Evolutionary conservation across 495 filamentous ascomycete genomes (phyloP), one percentile per base, ranked within the genome.

Genomic region (Lindgomyces ingoldianus): DNA sequence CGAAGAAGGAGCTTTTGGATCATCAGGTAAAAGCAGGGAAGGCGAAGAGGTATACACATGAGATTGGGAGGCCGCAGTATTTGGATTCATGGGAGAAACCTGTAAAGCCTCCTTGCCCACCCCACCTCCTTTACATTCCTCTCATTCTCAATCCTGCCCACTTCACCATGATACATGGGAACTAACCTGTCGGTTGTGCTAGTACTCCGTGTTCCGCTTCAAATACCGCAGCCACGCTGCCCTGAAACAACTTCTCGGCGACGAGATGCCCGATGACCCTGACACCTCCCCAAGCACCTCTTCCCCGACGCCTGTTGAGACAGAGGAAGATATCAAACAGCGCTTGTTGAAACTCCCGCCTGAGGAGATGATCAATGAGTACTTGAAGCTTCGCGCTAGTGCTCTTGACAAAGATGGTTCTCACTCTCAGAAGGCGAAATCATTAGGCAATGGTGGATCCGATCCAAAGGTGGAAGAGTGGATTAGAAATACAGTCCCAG

Each of bases 181-280:
- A n/a, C n/a, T n/a, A n/a, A n/a, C n/a, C n/a, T n/a, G n/a, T n/a
- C n/a, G n/a, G 0, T 65, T 77, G 46, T 69, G 75, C 24, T 68
- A 69, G 26, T 82, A 81, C 57, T 80, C 80, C 3, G 74, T 79
- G 0, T 81, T 82, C 65, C 50, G 71, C 11, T 82, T 82, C 73
- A 78, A 76, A 46, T 82, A 81, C 64, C 73, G 79, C 6, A 68
- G 67, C 33, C 70, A 64, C 53, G 70, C 65, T 61, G 39, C 36
- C 26, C 42, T 72, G 47, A 50, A 39, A 12, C 30, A 33, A 16
- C n/a, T 70, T 3, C 24, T 63, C 2, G 49, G 22, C 16, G 19
- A 41, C 16, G 48, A 54, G 3, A 45, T 65, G 0, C 25, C 57
- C 1, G 65, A 65, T 11, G 18, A 14, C 33, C 33, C 33, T 11